A percentile compares a stretch with the other conserved stretches of the same genome.
Evolutionary conservation across 2,329 filamentous ascomycete species (phyloP).

Genomic region (Helotiales sp.): DNA sequence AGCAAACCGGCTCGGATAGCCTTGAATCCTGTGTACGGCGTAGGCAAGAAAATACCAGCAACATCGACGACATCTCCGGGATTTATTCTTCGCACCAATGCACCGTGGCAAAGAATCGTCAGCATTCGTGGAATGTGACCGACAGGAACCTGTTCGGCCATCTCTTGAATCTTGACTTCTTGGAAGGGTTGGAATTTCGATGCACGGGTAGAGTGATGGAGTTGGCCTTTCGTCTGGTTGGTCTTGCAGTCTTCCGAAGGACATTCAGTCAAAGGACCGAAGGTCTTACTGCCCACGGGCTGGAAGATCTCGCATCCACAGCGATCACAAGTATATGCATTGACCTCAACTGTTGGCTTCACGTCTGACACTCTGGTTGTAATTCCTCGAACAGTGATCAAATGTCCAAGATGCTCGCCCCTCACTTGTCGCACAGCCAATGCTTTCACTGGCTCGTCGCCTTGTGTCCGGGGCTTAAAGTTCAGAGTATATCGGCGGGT

Average conservation of each 20-base stretch:
- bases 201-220: slow-evolving; percentile 91
- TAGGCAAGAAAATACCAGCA: slow-evolving; percentile 93
- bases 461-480: slow-evolving; percentile 86
- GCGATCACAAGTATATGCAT: slow-evolving; percentile 95
- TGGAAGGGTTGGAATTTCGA: slow-evolving; percentile 98
- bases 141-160: slow-evolving; percentile 98
- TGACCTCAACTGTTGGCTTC: slow-evolving; percentile 96
- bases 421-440: slow-evolving; percentile 92
- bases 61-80: slow-evolving; percentile 94
- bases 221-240: slow-evolving; percentile 90
- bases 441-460: slow-evolving; percentile 61
- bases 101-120: slow-evolving; percentile 87
- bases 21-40: slow-evolving; percentile 98
- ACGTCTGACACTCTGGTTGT: slow-evolving; percentile 95
- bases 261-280: slow-evolving; percentile 82
- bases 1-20: slow-evolving; percentile 94
- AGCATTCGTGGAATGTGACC: slow-evolving; percentile 93
- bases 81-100: slow-evolving; percentile 80
- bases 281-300: slow-evolving; percentile 87
- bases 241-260: slow-evolving; percentile 85
- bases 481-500: slow-evolving; percentile 93
- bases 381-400: slow-evolving; percentile 94
- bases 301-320: slow-evolving; percentile 98
- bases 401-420: slow-evolving; percentile 86
- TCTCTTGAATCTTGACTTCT: slow-evolving; percentile 97